A percentile compares a stretch with the other conserved stretches of the same genome.
Evolutionary conservation across 73 alveolate genomes (phyloP).

Genomic region (Paramecium sonneborni): DNA sequence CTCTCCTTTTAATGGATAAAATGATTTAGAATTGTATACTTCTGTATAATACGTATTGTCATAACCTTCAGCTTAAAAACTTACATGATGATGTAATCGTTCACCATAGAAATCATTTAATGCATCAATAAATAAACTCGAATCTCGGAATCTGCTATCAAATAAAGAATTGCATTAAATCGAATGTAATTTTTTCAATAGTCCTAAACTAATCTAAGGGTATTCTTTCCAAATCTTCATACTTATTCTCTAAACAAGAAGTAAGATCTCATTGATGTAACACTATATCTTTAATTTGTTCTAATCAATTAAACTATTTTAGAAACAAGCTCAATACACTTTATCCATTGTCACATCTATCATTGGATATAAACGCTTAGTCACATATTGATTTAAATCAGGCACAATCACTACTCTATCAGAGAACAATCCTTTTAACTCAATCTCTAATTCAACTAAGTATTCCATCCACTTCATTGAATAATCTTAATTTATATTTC

Average conservation of each 20-base stretch:
- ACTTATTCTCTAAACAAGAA: neutral
- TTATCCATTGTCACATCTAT: neutral
- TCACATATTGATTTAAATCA: neutral
- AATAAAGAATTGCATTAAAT: neutral
- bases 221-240: neutral
- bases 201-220: neutral
- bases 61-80: neutral
- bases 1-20: conserved; percentile 2
- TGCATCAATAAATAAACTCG: neutral
- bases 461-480: neutral
- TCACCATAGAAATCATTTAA: conserved; percentile 22
- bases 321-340: neutral
- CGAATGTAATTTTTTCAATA: neutral
- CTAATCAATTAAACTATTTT: neutral
- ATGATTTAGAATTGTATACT: neutral
- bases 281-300: neutral
- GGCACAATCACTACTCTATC: neutral
- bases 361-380: neutral
- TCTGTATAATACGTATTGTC: neutral
- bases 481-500: neutral
- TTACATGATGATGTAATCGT: neutral
- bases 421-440: neutral
- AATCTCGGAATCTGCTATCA: neutral
- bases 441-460: neutral
- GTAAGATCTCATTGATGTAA: neutral